Evolutionary conservation across 192 early-diverging fungal genomes (phyloP).

Genomic region (Backusella mclennaniae): DNA sequence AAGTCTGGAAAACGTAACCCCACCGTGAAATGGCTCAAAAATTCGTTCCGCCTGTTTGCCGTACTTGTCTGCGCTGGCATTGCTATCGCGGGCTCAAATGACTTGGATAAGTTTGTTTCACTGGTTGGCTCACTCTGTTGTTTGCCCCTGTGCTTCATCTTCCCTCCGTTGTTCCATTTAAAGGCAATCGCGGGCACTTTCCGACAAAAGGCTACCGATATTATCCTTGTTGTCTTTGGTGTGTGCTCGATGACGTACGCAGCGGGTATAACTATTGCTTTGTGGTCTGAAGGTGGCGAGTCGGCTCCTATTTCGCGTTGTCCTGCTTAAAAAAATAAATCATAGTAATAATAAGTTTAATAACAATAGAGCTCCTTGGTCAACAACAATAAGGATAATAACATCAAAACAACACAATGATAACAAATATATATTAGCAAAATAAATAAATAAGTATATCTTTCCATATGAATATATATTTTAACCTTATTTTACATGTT

Average conservation of each 20-base stretch:
- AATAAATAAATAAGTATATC: slow-evolving; percentile 6
- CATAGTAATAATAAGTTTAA: not conserved
- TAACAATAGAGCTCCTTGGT: not conserved
- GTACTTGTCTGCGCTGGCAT: slow-evolving; percentile 62
- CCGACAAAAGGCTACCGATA: slow-evolving; percentile 52
- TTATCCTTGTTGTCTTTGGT: slow-evolving; percentile 64
- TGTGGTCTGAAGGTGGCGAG: slow-evolving; percentile 35
- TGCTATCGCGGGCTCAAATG: slow-evolving; percentile 66
- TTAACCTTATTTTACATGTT: not conserved
- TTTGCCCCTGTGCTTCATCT: slow-evolving; percentile 76
- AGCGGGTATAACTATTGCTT: slow-evolving; percentile 67
- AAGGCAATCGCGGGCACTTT: slow-evolving; percentile 54
- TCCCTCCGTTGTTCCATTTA: slow-evolving; percentile 84
- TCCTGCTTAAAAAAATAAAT: not conserved
- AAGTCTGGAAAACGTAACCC: slow-evolving; percentile 66
- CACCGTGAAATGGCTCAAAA: slow-evolving; percentile 75
- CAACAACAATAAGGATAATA: not conserved
- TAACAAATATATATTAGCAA: not conserved
- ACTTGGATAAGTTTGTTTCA: slow-evolving; percentile 89
- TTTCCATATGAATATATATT: not conserved
- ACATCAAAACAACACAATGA: not conserved
- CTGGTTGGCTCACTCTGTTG: slow-evolving; percentile 80
- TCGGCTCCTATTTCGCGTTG: slow-evolving; percentile 25
- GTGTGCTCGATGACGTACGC: slow-evolving; percentile 72
- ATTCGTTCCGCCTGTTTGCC: slow-evolving; percentile 62